Conservation (phyloP, 768 basidiomycete species). For the Hydnomerulius pinastri region DNA sequence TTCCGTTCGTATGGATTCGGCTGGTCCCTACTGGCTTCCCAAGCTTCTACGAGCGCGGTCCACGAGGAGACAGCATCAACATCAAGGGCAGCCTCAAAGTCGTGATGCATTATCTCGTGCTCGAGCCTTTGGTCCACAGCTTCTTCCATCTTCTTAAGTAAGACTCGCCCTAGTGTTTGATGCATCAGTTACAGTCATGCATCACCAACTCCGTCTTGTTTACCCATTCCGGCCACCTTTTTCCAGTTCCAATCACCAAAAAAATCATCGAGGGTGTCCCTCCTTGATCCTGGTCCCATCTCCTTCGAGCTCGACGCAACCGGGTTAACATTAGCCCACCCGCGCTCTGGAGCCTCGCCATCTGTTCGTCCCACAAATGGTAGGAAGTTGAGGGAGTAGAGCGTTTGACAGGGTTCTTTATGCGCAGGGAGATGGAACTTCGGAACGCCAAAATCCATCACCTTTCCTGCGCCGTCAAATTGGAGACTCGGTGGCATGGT, state of each 20-base stretch:
- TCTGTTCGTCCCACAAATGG: background rate
- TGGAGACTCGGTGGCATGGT: no score
- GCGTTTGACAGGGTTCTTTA: constrained; percentile 22
- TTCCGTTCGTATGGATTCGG: constrained; percentile 24
- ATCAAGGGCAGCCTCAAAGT: background rate
- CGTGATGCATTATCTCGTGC: background rate
- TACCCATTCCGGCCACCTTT: constrained; percentile 30
- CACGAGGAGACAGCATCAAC: no score
- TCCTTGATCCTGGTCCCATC: constrained; percentile 34
- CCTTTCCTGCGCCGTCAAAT: background rate
- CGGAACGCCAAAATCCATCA: constrained; percentile 26
- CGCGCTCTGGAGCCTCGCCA: constrained; percentile 37
- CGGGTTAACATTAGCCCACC: constrained; percentile 36
- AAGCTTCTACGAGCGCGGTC: constrained; percentile 14
- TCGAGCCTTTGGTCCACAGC: background rate
- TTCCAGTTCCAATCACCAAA: constrained; percentile 37
- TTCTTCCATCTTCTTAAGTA: constrained; percentile 1
- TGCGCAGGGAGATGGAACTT: constrained; percentile 40
- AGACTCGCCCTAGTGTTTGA: no score
- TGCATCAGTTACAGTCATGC: no score
- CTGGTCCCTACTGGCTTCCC: constrained; percentile 21
- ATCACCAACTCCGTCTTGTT: background rate
- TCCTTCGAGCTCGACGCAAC: constrained; percentile 33
- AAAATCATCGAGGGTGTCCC: constrained; percentile 38
- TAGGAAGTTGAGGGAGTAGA: constrained; percentile 32